Evolutionary conservation across 768 basidiomycete genomes (phyloP).

Genomic region (Epithele typhae): DNA sequence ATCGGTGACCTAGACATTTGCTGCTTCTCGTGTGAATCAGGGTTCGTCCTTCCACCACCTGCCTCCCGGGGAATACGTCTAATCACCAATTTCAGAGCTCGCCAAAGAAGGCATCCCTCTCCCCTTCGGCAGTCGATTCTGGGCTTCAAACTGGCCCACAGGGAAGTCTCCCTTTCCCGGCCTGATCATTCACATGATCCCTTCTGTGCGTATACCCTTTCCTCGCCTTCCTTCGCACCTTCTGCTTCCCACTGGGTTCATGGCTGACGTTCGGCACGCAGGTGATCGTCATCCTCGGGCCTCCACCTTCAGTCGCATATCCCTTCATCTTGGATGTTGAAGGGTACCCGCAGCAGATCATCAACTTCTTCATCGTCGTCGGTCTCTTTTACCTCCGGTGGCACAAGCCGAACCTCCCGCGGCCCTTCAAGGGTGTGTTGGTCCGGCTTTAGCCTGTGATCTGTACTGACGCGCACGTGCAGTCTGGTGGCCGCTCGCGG

Average conservation of each 20-base stretch:
- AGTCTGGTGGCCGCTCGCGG: slow-evolving; percentile 53
- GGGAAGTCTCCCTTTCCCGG: slow-evolving; percentile 54
- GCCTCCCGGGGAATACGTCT: too few species aligned
- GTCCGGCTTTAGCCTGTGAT: not conserved
- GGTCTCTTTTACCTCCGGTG: slow-evolving; percentile 56
- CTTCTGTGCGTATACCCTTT: slow-evolving; percentile 35
- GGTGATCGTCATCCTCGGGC: slow-evolving; percentile 51
- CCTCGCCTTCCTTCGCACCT: not conserved
- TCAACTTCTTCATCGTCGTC: slow-evolving; percentile 52
- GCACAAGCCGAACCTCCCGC: slow-evolving; percentile 38
- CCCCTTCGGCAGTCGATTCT: slow-evolving; percentile 53
- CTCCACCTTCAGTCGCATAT: slow-evolving; percentile 49
- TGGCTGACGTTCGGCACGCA: too few species aligned
- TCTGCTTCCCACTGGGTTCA: too few species aligned
- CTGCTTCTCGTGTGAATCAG: slow-evolving; percentile 50
- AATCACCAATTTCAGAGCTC: slow-evolving; percentile 32
- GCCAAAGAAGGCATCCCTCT: slow-evolving; percentile 62
- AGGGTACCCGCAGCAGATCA: slow-evolving; percentile 50
- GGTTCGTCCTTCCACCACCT: slow-evolving; percentile 20
- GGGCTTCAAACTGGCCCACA: slow-evolving; percentile 61
- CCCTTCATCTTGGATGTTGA: slow-evolving; percentile 58
- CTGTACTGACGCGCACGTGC: not conserved
- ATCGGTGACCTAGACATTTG: slow-evolving; percentile 37
- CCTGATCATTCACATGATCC: slow-evolving; percentile 50
- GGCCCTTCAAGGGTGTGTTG: slow-evolving; percentile 51